These are phyloP conservation scores for Cyclocybe cylindracea DNA, from an alignment of 768 basidiomycete species.

Conservation along the genomic window DNA sequence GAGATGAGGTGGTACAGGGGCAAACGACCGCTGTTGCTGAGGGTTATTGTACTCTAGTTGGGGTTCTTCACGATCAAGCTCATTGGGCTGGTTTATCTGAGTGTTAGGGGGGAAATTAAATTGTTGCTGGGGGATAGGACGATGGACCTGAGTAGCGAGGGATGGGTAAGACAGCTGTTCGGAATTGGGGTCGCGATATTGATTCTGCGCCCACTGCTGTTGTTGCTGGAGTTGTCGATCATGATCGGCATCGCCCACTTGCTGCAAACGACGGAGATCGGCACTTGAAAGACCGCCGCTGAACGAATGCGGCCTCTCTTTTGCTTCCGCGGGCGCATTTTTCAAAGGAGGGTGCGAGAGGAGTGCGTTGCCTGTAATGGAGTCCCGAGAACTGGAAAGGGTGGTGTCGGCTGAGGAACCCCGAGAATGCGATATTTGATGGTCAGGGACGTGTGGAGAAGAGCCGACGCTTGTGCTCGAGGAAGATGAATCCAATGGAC, in stretches of 20 bases:
- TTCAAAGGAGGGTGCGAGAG: conserved; percentile 58
- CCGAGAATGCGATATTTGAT: conserved; percentile 75
- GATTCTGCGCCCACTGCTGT: conserved; percentile 52
- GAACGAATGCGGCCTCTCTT: conserved; percentile 81
- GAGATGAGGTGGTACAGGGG: conserved; percentile 36
- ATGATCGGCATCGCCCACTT: conserved; percentile 52
- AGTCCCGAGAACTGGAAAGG: conserved; percentile 59
- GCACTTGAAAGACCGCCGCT: conserved; percentile 75
- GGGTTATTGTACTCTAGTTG: conserved; percentile 55
- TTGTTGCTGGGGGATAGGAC: conserved; percentile 52
- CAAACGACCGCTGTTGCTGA: conserved; percentile 56
- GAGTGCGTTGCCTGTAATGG: conserved; percentile 57
- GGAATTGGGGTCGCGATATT: conserved; percentile 46
- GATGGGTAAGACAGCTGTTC: conserved; percentile 69
- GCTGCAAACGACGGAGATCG: conserved; percentile 75
- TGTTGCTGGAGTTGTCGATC: conserved; percentile 41
- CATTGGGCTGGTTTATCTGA: conserved; percentile 28
- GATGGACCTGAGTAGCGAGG: conserved; percentile 55
- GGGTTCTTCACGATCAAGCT: conserved; percentile 45
- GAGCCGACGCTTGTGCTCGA: conserved; percentile 66
- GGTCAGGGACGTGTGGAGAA: conserved; percentile 69
- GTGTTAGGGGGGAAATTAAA: conserved; percentile 49
- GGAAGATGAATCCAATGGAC: conserved; percentile 74
- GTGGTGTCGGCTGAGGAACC: conserved; percentile 83
- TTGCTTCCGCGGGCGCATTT: conserved; percentile 54